Conservation (phyloP, 208 protist genomes). For the Entamoeba histolytica region DNA sequence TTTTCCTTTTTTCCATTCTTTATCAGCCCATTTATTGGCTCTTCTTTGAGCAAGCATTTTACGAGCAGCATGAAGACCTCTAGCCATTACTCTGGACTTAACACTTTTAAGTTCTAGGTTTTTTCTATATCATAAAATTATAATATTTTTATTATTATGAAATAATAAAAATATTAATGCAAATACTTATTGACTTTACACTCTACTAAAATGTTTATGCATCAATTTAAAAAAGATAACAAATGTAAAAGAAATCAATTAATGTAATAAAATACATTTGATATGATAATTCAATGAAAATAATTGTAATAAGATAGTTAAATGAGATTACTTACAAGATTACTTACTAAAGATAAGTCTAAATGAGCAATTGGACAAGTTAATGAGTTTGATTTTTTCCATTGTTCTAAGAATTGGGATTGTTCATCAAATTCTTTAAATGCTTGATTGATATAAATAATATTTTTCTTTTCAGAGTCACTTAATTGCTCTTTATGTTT, state of each 20-base stretch:
- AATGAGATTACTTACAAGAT: background rate
- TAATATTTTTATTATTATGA: no score
- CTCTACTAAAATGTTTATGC: no score
- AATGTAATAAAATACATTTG: no score
- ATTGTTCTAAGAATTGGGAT: background rate
- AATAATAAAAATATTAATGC: no score
- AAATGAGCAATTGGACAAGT: background rate
- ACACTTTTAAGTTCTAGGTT: background rate
- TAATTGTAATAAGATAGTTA: background rate
- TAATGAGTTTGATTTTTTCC: background rate
- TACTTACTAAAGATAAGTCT: background rate
- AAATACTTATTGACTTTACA: no score
- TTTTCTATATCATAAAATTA: background rate
- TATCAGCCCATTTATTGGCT: conserved; percentile 80
- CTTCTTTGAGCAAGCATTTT: conserved; percentile 71
- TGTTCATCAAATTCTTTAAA: background rate
- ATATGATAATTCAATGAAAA: no score
- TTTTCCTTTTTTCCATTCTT: conserved; percentile 83
- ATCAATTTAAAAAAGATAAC: no score
- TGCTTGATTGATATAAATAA: background rate
- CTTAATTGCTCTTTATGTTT: no score
- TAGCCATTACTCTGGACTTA: conserved; percentile 50
- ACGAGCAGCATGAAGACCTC: conserved; percentile 79
- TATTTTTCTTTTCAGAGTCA: no score
- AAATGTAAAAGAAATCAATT: no score